Evolutionary conservation across 2,329 filamentous ascomycete genomes (phyloP).

Genomic region (Fusarium zealandicum): DNA sequence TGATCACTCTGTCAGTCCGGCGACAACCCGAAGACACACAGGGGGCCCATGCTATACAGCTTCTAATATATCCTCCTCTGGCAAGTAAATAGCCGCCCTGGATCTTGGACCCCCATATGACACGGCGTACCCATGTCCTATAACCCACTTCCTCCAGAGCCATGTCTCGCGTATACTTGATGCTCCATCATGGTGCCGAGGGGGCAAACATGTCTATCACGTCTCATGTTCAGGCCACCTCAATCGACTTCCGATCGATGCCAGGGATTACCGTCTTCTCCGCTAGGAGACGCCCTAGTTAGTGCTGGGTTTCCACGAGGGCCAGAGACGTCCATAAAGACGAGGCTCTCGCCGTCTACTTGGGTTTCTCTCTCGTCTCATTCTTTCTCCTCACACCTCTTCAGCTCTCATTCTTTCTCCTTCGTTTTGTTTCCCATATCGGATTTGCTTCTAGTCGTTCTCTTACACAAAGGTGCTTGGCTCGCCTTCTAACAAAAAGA

Average conservation of each 20-base stretch:
- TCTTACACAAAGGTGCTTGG: conserved; percentile 38
- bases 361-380: conserved; percentile 6
- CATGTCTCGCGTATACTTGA: conserved; percentile 29
- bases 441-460: conserved; percentile 40
- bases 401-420: conserved; percentile 31
- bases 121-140: conserved; percentile 19
- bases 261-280: conserved; percentile 30
- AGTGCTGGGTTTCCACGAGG: conserved; percentile 17
- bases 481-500: conserved; percentile 33
- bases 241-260: conserved; percentile 38
- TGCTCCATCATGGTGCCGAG: conserved; percentile 16
- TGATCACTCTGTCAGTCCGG: conserved; percentile 10
- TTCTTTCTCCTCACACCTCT: conserved; percentile 23
- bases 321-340: conserved; percentile 27
- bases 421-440: conserved; percentile 37
- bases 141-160: conserved; percentile 20
- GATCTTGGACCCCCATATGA: conserved; percentile 25
- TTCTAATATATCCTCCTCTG: conserved; percentile 21
- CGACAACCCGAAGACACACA: conserved; percentile 10
- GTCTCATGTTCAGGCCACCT: conserved; percentile 41
- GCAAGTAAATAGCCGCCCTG: conserved; percentile 11
- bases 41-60: conserved; percentile 17
- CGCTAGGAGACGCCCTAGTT: conserved; percentile 17
- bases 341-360: conserved; percentile 23
- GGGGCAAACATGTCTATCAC: conserved; percentile 30